Percentiles rank a stretch among this genome's conserved stretches.
Conservation (phyloP, 2,329 filamentous ascomycete genomes). For the Aquanectria penicillioides region DNA sequence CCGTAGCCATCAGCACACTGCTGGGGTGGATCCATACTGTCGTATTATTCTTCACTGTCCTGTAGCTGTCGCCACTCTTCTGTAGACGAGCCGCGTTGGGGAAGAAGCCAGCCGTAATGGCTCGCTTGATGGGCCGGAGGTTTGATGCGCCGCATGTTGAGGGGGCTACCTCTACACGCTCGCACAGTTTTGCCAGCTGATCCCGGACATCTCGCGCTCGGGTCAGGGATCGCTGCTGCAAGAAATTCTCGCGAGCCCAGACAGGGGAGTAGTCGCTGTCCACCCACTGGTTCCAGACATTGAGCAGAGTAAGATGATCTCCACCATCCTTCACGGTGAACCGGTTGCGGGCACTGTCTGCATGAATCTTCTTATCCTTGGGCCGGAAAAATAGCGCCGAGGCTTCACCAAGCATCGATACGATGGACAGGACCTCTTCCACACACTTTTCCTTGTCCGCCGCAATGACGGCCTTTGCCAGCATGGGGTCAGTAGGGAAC, state of each 20-base stretch:
- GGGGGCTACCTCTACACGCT: slow-evolving; percentile 85
- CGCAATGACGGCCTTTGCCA: slow-evolving; percentile 87
- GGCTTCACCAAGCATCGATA: slow-evolving; percentile 92
- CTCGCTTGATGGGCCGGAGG: slow-evolving; percentile 80
- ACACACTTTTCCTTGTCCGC: slow-evolving; percentile 93
- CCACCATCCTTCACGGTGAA: slow-evolving; percentile 93
- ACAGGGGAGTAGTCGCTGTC: slow-evolving; percentile 89
- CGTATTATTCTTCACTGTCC: slow-evolving; percentile 89
- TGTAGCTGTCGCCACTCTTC: slow-evolving; percentile 85
- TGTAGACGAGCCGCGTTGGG: slow-evolving; percentile 88
- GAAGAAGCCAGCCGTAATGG: slow-evolving; percentile 93
- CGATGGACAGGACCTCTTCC: slow-evolving; percentile 89
- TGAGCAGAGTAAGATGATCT: slow-evolving; percentile 87
- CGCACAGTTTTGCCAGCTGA: slow-evolving; percentile 90
- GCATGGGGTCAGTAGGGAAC: slow-evolving; percentile 91
- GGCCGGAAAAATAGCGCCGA: slow-evolving; percentile 92
- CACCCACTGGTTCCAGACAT: slow-evolving; percentile 96
- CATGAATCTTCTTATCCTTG: slow-evolving; percentile 97
- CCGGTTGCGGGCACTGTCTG: slow-evolving; percentile 86
- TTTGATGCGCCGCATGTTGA: slow-evolving; percentile 77
- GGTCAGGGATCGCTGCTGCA: slow-evolving; percentile 90
- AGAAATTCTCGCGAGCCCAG: slow-evolving; percentile 92
- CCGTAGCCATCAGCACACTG: slow-evolving; percentile 79
- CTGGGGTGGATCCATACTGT: slow-evolving; percentile 93
- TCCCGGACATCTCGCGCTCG: slow-evolving; percentile 92